Evolutionary conservation across 1,139 yeast genomes (phyloP).

Genomic region (Debaryomyces coudertii): DNA sequence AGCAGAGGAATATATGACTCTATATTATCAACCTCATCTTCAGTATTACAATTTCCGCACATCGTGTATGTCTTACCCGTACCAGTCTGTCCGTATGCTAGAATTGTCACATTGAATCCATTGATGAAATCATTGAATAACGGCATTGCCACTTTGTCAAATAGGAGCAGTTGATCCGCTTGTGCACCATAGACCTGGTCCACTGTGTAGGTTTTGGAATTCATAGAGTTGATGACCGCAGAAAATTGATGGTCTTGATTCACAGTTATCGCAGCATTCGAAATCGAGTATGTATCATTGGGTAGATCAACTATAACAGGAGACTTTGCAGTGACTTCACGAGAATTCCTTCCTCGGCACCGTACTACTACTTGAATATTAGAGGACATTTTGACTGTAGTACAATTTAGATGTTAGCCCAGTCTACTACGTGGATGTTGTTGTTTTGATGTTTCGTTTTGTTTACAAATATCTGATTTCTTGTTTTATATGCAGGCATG

Average conservation of each 20-base stretch:
- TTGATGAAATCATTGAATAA: slow-evolving; percentile 63
- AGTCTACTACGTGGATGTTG: background rate
- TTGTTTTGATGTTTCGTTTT: slow-evolving; percentile 5
- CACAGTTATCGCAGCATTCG: slow-evolving; percentile 43
- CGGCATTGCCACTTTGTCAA: slow-evolving; percentile 66
- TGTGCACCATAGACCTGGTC: slow-evolving; percentile 77
- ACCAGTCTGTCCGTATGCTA: slow-evolving; percentile 91
- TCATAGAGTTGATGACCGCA: slow-evolving; percentile 17
- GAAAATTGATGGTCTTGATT: slow-evolving; percentile 41
- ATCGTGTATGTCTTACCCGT: slow-evolving; percentile 88
- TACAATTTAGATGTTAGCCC: background rate
- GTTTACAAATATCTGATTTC: slow-evolving; percentile 9
- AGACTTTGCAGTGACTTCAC: slow-evolving; percentile 71
- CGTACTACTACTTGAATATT: slow-evolving; percentile 85
- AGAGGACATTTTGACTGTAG: slow-evolving; percentile 26
- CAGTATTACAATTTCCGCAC: slow-evolving; percentile 57
- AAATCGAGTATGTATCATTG: slow-evolving; percentile 43
- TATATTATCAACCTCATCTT: slow-evolving; percentile 12
- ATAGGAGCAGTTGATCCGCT: slow-evolving; percentile 63
- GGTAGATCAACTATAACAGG: slow-evolving; percentile 72
- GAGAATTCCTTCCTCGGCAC: slow-evolving; percentile 78
- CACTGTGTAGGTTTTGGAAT: slow-evolving; percentile 59
- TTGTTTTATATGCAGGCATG: slow-evolving; percentile 8
- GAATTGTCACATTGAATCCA: slow-evolving; percentile 77
- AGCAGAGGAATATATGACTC: slow-evolving; percentile 20